Conservation (phyloP, 176 grass and related monocot species). For the Bolboschoenus planiculmis region DNA sequence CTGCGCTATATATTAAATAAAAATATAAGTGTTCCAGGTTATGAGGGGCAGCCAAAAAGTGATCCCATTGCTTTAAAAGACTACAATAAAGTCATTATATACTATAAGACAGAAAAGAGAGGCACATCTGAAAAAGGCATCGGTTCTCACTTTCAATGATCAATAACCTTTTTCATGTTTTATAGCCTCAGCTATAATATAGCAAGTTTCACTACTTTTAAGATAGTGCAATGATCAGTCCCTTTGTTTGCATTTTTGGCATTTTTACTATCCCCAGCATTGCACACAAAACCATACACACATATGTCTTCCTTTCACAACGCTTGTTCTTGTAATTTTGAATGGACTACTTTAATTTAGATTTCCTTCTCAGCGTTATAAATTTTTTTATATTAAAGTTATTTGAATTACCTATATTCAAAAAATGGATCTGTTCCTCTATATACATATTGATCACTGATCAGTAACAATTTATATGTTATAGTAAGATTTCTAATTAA, state of each 20-base stretch:
- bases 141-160: background rate
- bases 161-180: background rate
- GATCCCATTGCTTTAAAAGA: slow-evolving; percentile 15
- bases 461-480: no score
- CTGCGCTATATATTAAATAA: background rate
- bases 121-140: slow-evolving; percentile 1
- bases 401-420: background rate
- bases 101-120: background rate
- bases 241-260: background rate
- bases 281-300: background rate
- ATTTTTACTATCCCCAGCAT: background rate
- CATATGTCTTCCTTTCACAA: background rate
- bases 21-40: slow-evolving; percentile 6
- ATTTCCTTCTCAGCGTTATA: background rate
- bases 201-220: background rate
- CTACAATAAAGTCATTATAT: slow-evolving; percentile 21
- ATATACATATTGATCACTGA: no score
- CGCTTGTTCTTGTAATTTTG: background rate
- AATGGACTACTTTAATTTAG: background rate
- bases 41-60: background rate
- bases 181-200: background rate
- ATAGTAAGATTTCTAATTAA: background rate
- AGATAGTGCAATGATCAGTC: slow-evolving; percentile 25
- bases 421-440: no score
- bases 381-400: background rate